Evolutionary conservation across 306 rosid genomes (phyloP), one percentile per base, ranked within the genome.

Genomic region (Hylodesmum podocarpum): DNA sequence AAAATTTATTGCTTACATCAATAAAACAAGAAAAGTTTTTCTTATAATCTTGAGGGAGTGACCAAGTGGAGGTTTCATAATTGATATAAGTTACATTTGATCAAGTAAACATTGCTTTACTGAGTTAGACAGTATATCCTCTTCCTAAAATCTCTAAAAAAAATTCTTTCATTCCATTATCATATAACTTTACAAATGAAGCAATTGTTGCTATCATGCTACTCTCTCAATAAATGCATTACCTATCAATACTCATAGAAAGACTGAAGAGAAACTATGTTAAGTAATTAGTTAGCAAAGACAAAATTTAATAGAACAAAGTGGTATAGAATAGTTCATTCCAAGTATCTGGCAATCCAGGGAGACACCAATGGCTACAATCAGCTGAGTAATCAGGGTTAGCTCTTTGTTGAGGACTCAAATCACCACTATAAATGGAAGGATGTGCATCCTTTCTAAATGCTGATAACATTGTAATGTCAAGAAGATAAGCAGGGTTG

Each of bases 281-380:
- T 54, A 76, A 40, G 43, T 57, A 71, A 78, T 63, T 69, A 40
- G 33, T 25, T 68, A 66, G 67, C 7, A 61, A 33, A 72, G 4
- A 63, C 53, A 73, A 69, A 24, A 47, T 14, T 80, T 44, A 92
- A 77, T 79, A 88, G 78, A 90, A 79, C 72, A 92, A 73, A 3
- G 91, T 72, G 53, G 97, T 86, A 36, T 89, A 89, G 77, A 95
- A 89, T 1, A 95, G 72, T 65, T 92, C 81, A 79, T 95, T 95
- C 98, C 97, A 96, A 75, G 97, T 87, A 85, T 96, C 98, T 36
- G 98, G 98, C 77, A 96, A 73, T 8, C 97, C 98, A 82, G 96
- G 97, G 75, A 96, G 96, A 80, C 99, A 92, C 99, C 98, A 96
- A 82, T 91, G 99, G 86, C 99, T 96, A 47, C 98, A 92, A 83